These are phyloP conservation scores for Prunus mira DNA, from an alignment of 306 rosid species.

Conservation along the genomic window DNA sequence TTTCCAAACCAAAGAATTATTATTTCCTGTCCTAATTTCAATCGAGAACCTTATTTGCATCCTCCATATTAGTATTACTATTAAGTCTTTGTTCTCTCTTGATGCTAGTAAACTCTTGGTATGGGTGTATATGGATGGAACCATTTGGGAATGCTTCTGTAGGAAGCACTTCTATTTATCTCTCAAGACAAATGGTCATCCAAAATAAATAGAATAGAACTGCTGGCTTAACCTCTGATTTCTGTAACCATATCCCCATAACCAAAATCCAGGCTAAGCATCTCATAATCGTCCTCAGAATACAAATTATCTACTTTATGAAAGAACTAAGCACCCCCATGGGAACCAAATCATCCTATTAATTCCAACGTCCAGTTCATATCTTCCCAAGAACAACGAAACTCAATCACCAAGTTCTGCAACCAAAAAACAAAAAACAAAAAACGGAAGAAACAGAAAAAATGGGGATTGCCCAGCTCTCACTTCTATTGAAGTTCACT, in stretches of 20 bases:
- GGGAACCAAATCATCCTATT: neutral
- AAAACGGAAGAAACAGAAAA: too few relatives aligned
- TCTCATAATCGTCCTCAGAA: neutral
- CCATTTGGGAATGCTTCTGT: too few relatives aligned
- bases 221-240: neutral
- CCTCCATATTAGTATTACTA: neutral
- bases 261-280: neutral
- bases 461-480: neutral
- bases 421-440: neutral
- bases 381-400: neutral
- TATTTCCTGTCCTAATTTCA: neutral
- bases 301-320: neutral
- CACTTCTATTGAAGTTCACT: neutral
- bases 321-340: neutral
- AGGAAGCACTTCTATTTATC: neutral
- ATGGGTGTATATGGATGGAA: neutral
- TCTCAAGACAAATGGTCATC: neutral
- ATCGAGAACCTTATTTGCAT: neutral
- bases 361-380: neutral
- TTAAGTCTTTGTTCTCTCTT: neutral
- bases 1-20: neutral
- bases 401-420: neutral
- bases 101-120: neutral
- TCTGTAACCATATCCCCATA: neutral
- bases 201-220: neutral